These are phyloP conservation scores for Talaromyces funiculosus DNA, from an alignment of 2,329 filamentous ascomycete genomes.

Conservation along the genomic window DNA sequence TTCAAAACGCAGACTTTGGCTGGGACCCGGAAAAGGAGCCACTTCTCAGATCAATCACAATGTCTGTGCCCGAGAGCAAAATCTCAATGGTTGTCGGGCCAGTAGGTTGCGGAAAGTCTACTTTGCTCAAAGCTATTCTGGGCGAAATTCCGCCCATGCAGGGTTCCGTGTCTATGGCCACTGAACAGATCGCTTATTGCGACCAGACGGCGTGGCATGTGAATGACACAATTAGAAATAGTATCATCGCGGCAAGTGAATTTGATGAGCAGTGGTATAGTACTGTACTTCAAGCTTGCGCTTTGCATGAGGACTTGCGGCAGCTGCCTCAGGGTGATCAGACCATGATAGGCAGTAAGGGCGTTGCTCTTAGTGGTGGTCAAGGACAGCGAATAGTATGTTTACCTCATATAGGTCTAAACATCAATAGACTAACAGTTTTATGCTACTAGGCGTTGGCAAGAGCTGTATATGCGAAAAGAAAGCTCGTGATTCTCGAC, in stretches of 20 bases:
- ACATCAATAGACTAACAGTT: too few relatives aligned
- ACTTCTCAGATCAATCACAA: conserved; percentile 36
- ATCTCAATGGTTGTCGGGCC: conserved; percentile 48
- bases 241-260: conserved; percentile 24
- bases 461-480: conserved; percentile 45
- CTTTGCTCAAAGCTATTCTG: conserved; percentile 42
- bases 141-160: conserved; percentile 36
- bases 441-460: conserved; percentile 24
- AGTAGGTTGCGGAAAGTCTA: conserved; percentile 51
- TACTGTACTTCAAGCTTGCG: conserved; percentile 24
- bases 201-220: conserved; percentile 29
- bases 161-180: conserved; percentile 30
- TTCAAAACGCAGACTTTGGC: conserved; percentile 44
- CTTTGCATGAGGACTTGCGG: conserved; percentile 35
- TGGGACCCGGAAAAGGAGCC: conserved; percentile 43
- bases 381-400: conserved; percentile 48
- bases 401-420: conserved; percentile 1
- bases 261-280: conserved; percentile 28
- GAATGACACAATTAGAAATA: conserved; percentile 29
- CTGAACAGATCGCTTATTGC: conserved; percentile 35
- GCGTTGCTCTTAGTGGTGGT: conserved; percentile 48
- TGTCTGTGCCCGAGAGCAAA: conserved; percentile 38
- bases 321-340: conserved; percentile 38
- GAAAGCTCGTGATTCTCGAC: conserved; percentile 13
- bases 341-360: conserved; percentile 48